Evolutionary conservation across 768 basidiomycete genomes (phyloP).

Genomic region (Amanita pseudoporphyria): DNA sequence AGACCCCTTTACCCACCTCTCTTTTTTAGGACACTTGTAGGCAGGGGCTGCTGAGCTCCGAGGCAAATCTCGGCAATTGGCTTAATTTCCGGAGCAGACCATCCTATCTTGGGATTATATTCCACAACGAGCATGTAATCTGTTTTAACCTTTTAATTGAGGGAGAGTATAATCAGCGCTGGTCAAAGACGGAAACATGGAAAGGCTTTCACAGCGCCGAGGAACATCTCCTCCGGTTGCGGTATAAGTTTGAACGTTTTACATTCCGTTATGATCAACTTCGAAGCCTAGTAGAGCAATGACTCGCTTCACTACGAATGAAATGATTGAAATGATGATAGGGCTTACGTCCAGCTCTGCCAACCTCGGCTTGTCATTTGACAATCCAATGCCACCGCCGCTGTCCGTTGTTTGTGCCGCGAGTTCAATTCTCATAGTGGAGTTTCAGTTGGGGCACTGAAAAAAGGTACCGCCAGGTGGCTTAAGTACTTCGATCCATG

Average conservation of each 20-base stretch:
- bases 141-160: slow-evolving; percentile 36
- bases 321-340: not conserved
- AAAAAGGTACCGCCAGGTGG: not conserved
- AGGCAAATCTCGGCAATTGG: too few species aligned
- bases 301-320: too few species aligned
- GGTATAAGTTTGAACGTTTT: slow-evolving; percentile 42
- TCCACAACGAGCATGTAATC: slow-evolving; percentile 72
- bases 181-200: not conserved
- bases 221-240: slow-evolving; percentile 34
- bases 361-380: not conserved
- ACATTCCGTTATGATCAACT: slow-evolving; percentile 37
- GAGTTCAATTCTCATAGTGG: not conserved
- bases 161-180: slow-evolving; percentile 3
- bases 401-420: not conserved
- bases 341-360: slow-evolving; percentile 14
- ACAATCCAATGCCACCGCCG: not conserved
- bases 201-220: slow-evolving; percentile 43
- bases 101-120: slow-evolving; percentile 56
- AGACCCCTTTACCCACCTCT: too few species aligned
- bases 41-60: too few species aligned
- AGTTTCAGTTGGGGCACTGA: not conserved
- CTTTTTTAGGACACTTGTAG: too few species aligned
- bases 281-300: slow-evolving; percentile 35
- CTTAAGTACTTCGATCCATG: not conserved
- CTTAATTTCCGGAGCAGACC: slow-evolving; percentile 65